Base-by-base conservation (phyloP, 768 basidiomycete species). In the Lanmaoa pseudosensibilis region DNA sequence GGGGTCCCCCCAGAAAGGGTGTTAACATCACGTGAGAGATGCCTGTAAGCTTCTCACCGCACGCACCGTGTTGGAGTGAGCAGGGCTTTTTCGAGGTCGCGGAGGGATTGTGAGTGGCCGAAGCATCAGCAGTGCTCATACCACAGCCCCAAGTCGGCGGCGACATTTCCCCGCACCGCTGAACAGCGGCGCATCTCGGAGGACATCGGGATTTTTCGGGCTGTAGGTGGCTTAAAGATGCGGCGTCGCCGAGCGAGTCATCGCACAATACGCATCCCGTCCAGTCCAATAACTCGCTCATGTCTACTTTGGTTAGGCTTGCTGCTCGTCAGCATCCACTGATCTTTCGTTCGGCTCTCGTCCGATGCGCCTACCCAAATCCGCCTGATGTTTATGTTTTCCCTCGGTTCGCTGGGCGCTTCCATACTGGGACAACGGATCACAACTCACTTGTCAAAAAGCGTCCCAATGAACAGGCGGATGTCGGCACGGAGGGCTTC, bases 401-500 rank as follows among this genome's bases (percentile, higher is more conserved):
- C 5, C 46, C 55, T 8, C 64, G 43, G 15, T 50, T 48, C 33
- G 45, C 39, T 15, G 52, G 43, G 30, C 55, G 23, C 34, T 70
- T 72, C 60, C 70, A 72, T 67, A 65, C 57, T 18, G 66, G 59
- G 54, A 56, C 46, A 40, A 39, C 61, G 46, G 57, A 65, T 58
- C 62, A 60, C 15, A 60, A 63, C 27, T 59, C 69, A 1, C 59
- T 72, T 33, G 57, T 38, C 40, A 68, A 64, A 37, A 67, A 69
- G 30, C 61, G 47, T 30, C 62, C 58, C 5, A 55, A 40, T 45
- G 69, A 72, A 41, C 59, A 58, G 3, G 64, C 60, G 1, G 56
- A 60, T 27, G 60, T 63, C 18, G 73, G 73, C 53, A 69, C 66
- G 6, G 76, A 77, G 41, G 76, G 76, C 0, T 61, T 65, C 18